Conservation (phyloP, 2,329 filamentous ascomycete genomes). For the Penicillium sp. region DNA sequence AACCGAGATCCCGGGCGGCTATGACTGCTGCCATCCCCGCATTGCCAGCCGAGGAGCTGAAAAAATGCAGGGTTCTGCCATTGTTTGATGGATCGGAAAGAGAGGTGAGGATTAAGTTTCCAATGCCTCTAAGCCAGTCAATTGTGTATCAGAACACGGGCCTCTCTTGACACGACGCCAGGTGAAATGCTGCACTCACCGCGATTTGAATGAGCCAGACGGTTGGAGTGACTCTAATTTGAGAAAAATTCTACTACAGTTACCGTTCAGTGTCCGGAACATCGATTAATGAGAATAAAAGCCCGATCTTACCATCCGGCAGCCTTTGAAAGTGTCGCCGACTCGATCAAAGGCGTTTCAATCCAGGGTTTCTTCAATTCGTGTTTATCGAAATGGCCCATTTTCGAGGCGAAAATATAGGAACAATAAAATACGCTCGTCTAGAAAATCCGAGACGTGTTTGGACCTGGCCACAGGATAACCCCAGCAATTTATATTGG, state of each 20-base stretch:
- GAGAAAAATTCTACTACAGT: constrained; percentile 60
- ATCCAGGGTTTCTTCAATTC: constrained; percentile 30
- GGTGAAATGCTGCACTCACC: constrained; percentile 24
- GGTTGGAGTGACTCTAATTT: constrained; percentile 76
- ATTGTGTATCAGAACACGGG: not conserved
- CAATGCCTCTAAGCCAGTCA: constrained; percentile 25
- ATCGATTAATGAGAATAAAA: not conserved
- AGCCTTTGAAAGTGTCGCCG: constrained; percentile 27
- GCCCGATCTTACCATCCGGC: constrained; percentile 31
- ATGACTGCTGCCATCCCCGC: constrained; percentile 70
- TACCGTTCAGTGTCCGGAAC: not conserved
- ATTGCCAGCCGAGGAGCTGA: constrained; percentile 69
- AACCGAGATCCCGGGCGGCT: constrained; percentile 55
- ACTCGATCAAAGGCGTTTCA: constrained; percentile 35
- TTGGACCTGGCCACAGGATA: not conserved
- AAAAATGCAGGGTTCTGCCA: constrained; percentile 53
- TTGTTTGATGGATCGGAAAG: constrained; percentile 20
- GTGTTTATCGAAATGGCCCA: not conserved
- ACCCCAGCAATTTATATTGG: not conserved
- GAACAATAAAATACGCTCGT: not conserved
- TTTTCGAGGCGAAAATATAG: not conserved
- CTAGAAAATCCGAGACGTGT: too few relatives aligned
- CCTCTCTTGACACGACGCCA: not conserved
- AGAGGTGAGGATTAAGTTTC: constrained; percentile 29
- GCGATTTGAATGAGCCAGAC: constrained; percentile 72